Base-by-base conservation (phyloP, 2,329 filamentous ascomycete genomes). In the Stemphylium beticola region DNA sequence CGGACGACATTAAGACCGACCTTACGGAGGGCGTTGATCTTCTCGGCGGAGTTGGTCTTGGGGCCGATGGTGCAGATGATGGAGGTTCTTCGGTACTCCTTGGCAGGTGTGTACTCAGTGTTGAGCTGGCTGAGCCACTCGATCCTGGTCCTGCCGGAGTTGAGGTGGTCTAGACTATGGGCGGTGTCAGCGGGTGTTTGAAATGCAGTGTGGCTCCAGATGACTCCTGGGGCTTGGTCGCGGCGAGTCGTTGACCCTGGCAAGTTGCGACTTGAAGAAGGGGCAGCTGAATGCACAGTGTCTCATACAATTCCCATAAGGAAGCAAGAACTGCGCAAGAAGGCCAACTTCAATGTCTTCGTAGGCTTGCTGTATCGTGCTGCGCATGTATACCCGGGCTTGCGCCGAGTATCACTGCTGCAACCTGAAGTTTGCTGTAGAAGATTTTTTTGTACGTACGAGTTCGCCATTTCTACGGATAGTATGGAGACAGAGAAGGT, bases 1-100 rank as follows among this genome's bases (percentile, higher is more conserved):
- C 95, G 93, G 68, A 98, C 95, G 67, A 99, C 92, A 81, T 98
- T 98, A 73, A 98, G 88, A 80, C 95, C 95, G 65, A 89, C 89
- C 74, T 84, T 85, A 78, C 93, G 91, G 72, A 99, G 90, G 77
- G 88, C 85, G 81, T 98, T 98, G 82, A 99, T 96, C 79, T 92
- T 93, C 83, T 97, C 91, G 54, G 93, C 89, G 33, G 92, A 96
- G 85, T 99, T 99, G 71, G 95, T 99, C 88, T 98, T 99, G 76
- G 95, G 95, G 61, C 95, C 95, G 77, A 99, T 98, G 71, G 95
- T 98, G 83, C 93, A 92, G 80, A 99, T 97, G 82, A 99, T 99
- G 75, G 93, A 96, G 61, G 93, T 96, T 68, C 95, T 89, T 74
- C 95, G 92, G 81, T 95, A 96, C 83, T 96, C 93, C 80, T 89